Percentiles rank a stretch among this genome's conserved stretches.
Conservation (phyloP, 2,329 filamentous ascomycete species). For the Neurospora crassa region DNA sequence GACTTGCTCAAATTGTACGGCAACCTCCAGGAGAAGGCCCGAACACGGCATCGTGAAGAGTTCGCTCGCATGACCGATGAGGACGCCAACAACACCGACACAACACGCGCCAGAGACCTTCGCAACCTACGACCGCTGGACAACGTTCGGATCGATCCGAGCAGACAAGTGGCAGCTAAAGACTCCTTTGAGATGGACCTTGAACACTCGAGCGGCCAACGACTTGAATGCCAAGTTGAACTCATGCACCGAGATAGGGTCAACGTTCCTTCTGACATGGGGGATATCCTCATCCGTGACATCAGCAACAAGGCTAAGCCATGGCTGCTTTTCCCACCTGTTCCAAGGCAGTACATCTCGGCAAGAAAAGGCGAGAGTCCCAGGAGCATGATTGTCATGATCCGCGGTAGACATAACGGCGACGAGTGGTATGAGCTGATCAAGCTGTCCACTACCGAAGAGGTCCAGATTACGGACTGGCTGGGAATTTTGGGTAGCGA, state of each 20-base stretch:
- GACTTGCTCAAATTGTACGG: constrained; percentile 56
- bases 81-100: constrained; percentile 74
- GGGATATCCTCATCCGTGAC: constrained; percentile 88
- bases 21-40: constrained; percentile 64
- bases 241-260: constrained; percentile 75
- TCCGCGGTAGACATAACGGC: constrained; percentile 58
- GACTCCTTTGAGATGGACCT: constrained; percentile 84
- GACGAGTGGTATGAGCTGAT: constrained; percentile 78
- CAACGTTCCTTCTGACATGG: constrained; percentile 53
- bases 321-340: constrained; percentile 87
- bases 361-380: constrained; percentile 64
- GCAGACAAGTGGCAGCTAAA: constrained; percentile 75
- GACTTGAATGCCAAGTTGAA: constrained; percentile 82
- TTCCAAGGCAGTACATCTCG: constrained; percentile 65
- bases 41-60: constrained; percentile 53
- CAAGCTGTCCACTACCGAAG: constrained; percentile 64
- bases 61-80: constrained; percentile 72
- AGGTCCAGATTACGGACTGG: constrained; percentile 78
- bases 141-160: constrained; percentile 62
- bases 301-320: constrained; percentile 61
- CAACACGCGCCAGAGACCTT: constrained; percentile 69
- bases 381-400: constrained; percentile 75
- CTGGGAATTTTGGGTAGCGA: constrained; percentile 60
- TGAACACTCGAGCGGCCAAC: constrained; percentile 79
- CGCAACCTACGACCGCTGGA: constrained; percentile 64